Percentiles rank a stretch among this genome's conserved stretches.
phyloP scores from a whole-genome alignment of 495 filamentous ascomycete species.

The Margaritispora aquatica region DNA sequence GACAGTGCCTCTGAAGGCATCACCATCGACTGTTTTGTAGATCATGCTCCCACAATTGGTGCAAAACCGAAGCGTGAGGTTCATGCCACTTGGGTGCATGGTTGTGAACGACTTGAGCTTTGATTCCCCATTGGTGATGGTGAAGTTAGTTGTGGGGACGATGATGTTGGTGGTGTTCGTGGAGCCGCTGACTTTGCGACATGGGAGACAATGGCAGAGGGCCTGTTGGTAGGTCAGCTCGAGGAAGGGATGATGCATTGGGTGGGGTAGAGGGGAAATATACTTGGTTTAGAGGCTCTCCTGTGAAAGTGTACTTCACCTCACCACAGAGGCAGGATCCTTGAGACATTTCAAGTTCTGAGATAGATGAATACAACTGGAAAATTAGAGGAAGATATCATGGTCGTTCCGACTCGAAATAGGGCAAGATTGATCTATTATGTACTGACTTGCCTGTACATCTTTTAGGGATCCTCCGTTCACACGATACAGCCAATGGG shows the following conservation, averaged over 20 bases:
- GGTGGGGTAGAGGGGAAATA: too few species aligned
- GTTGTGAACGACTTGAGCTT: background rate
- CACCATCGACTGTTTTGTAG: constrained; percentile 22
- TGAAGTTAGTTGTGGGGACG: background rate
- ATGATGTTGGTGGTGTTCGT: constrained; percentile 2
- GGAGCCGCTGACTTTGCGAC: constrained; percentile 6
- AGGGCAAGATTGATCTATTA: too few species aligned
- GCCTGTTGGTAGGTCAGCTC: background rate
- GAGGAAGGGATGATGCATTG: background rate
- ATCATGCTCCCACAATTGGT: constrained; percentile 6
- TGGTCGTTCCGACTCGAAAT: too few species aligned
- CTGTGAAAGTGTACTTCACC: constrained; percentile 11
- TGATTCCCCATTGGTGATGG: background rate
- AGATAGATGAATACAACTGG: too few species aligned
- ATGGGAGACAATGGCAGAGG: constrained; percentile 10
- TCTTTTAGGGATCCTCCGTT: too few species aligned
- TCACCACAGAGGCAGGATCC: constrained; percentile 9
- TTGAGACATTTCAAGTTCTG: background rate
- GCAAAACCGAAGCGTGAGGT: background rate
- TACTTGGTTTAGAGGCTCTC: constrained; percentile 1
- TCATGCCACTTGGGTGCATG: constrained; percentile 1
- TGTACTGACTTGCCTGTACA: too few species aligned
- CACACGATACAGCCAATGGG: too few species aligned
- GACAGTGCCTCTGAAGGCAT: constrained; percentile 35
- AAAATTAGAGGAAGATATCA: too few species aligned